Conservation (phyloP, 805 yeast species). For the Naumovozyma castellii region DNA sequence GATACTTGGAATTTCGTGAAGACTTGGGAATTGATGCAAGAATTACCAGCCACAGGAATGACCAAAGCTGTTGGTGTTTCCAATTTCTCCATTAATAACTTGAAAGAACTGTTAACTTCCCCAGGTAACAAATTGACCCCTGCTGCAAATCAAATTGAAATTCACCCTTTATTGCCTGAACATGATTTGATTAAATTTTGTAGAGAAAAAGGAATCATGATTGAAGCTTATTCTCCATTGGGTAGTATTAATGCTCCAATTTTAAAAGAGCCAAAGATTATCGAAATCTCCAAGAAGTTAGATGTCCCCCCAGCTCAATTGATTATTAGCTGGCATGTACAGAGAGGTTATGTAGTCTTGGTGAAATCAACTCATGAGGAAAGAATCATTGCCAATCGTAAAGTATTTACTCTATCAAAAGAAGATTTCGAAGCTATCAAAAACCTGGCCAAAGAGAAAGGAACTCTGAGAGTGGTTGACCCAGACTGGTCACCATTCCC, state of each 20-base stretch:
- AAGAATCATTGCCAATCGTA: constrained; percentile 35
- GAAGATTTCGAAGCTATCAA: constrained; percentile 30
- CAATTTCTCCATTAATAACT: constrained; percentile 49
- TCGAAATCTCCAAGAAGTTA: constrained; percentile 36
- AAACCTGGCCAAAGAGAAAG: constrained; percentile 21
- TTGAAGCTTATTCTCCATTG: constrained; percentile 74
- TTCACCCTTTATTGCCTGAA: constrained; percentile 67
- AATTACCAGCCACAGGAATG: constrained; percentile 41
- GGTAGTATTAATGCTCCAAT: constrained; percentile 52
- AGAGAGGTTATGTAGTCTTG: constrained; percentile 45
- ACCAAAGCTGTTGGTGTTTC: constrained; percentile 69
- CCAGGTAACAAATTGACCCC: constrained; percentile 49
- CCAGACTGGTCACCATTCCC: constrained; percentile 23
- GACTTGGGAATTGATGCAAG: constrained; percentile 58
- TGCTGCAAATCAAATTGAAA: constrained; percentile 65
- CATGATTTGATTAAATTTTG: constrained; percentile 45
- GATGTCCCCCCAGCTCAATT: constrained; percentile 39
- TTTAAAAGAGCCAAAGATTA: constrained; percentile 36
- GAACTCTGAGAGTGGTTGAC: constrained; percentile 25
- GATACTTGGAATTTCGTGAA: constrained; percentile 38
- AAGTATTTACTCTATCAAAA: constrained; percentile 25
- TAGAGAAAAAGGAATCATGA: constrained; percentile 40
- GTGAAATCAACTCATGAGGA: constrained; percentile 40
- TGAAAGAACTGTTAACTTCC: constrained; percentile 40
- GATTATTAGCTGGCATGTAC: constrained; percentile 49